A percentile compares a stretch with the other conserved stretches of the same genome.
These are phyloP conservation scores for Ophiosphaerella herpotricha DNA, from an alignment of 2,329 filamentous ascomycete genomes.

Conservation along the genomic window DNA sequence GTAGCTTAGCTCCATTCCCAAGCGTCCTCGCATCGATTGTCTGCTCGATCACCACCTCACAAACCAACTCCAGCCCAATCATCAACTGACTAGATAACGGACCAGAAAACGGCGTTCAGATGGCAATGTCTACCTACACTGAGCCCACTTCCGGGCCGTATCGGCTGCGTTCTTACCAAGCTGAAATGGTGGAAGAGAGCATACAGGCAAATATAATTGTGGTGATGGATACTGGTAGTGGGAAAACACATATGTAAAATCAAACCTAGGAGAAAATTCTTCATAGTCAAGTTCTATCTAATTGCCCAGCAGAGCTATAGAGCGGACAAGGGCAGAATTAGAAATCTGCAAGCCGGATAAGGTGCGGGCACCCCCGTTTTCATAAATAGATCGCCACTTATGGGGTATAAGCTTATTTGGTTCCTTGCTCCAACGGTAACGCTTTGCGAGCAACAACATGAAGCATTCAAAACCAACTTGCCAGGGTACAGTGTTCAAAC, in stretches of 20 bases:
- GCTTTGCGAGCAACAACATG: constrained; percentile 52
- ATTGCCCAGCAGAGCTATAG: constrained; percentile 41
- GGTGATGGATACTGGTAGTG: constrained; percentile 50
- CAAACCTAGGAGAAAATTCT: background rate
- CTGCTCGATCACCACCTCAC: no score
- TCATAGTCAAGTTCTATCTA: constrained; percentile 13
- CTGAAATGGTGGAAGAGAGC: no score
- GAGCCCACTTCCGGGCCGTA: no score
- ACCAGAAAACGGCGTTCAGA: no score
- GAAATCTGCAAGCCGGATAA: constrained; percentile 44
- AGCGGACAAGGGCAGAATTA: constrained; percentile 50
- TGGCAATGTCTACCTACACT: no score
- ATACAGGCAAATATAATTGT: no score
- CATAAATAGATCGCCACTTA: background rate
- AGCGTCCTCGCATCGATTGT: no score
- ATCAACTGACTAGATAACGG: no score
- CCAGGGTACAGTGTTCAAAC: constrained; percentile 62
- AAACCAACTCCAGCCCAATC: no score
- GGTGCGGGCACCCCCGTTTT: constrained; percentile 27
- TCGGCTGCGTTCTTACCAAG: no score
- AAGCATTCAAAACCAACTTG: constrained; percentile 41
- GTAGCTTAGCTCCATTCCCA: no score
- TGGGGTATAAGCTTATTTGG: constrained; percentile 47
- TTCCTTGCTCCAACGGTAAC: constrained; percentile 53
- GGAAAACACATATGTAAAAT: constrained; percentile 53